Evolutionary conservation across 768 basidiomycete species (phyloP).

Genomic region (Boletus fagicola): DNA sequence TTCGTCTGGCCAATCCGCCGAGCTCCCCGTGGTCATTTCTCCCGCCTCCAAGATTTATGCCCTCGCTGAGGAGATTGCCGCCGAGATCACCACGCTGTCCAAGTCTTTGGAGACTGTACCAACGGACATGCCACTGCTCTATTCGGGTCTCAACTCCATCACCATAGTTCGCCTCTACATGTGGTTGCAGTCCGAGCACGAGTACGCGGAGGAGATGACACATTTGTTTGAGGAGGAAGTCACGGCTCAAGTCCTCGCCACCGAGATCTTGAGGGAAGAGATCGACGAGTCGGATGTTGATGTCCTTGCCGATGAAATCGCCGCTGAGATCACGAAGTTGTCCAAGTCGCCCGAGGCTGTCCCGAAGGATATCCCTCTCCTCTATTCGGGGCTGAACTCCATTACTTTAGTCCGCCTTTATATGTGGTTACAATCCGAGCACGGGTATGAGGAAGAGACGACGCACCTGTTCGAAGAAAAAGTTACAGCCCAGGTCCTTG

Average conservation of each 20-base stretch:
- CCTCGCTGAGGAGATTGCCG: slow-evolving; percentile 35
- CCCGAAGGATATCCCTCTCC: slow-evolving; percentile 34
- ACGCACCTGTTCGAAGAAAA: slow-evolving; percentile 33
- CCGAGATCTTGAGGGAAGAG: slow-evolving; percentile 28
- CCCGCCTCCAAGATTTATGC: slow-evolving; percentile 15
- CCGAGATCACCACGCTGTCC: slow-evolving; percentile 32
- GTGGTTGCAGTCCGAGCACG: slow-evolving; percentile 35
- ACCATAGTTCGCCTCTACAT: slow-evolving; percentile 31
- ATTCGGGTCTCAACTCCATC: slow-evolving; percentile 34
- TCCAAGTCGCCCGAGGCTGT: slow-evolving; percentile 30
- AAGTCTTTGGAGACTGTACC: slow-evolving; percentile 28
- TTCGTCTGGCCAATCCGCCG: slow-evolving; percentile 19
- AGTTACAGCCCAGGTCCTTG: slow-evolving; percentile 29
- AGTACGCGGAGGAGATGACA: slow-evolving; percentile 30
- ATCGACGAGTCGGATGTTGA: slow-evolving; percentile 2
- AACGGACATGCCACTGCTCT: slow-evolving; percentile 32
- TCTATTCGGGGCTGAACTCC: slow-evolving; percentile 34
- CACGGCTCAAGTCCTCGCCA: slow-evolving; percentile 29
- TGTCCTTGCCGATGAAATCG: slow-evolving; percentile 30
- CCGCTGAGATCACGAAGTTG: slow-evolving; percentile 32
- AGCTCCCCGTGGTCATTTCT: slow-evolving; percentile 1
- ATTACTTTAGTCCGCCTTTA: slow-evolving; percentile 30
- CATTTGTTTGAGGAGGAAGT: slow-evolving; percentile 33
- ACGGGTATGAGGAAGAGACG: slow-evolving; percentile 33
- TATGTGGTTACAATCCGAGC: slow-evolving; percentile 34